These are phyloP conservation scores for Salisapilia sapeloensis DNA, from an alignment of 352 stramenopile species.

Conservation along the genomic window DNA sequence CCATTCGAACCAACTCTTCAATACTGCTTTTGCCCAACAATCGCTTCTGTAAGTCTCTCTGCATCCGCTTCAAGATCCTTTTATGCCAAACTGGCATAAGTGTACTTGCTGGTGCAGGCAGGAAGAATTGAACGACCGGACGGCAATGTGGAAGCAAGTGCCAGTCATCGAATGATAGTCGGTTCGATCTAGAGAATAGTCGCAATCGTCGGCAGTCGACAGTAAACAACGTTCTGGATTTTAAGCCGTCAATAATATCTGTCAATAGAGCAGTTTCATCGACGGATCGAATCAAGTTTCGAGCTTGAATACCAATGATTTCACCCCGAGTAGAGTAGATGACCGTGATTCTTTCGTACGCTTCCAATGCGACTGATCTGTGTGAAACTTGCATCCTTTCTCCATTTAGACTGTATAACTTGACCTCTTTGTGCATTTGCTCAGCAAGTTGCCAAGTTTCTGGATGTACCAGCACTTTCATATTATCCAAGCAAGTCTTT, in stretches of 20 bases:
- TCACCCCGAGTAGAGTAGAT: conserved; percentile 22
- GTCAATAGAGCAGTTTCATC: conserved; percentile 11
- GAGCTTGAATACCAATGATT: conserved; percentile 29
- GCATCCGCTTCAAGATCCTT: conserved; percentile 18
- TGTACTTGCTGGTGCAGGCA: conserved; percentile 1
- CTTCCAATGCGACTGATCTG: no score
- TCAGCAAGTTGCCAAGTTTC: conserved; percentile 40
- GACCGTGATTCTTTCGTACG: conserved; percentile 34
- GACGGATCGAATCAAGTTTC: conserved; percentile 30
- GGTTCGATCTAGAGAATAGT: conserved; percentile 29
- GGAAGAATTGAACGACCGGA: conserved; percentile 27
- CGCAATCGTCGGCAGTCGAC: conserved; percentile 30
- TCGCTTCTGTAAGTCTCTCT: conserved; percentile 25
- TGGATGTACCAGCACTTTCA: conserved; percentile 20
- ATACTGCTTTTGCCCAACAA: conserved; percentile 38
- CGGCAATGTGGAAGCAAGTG: conserved; percentile 12
- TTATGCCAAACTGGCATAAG: conserved; percentile 22
- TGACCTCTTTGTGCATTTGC: no score
- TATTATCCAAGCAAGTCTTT: conserved; percentile 23
- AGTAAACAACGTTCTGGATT: conserved; percentile 6
- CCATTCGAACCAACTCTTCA: no score
- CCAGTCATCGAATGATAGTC: conserved; percentile 30
- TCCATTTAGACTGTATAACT: no score
- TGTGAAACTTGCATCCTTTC: no score
- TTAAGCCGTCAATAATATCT: conserved; percentile 11